A percentile compares a stretch with the other conserved stretches of the same genome.
These are phyloP conservation scores for Erysiphe pisi DNA, from an alignment of 2,329 filamentous ascomycete genomes.

Conservation along the genomic window DNA sequence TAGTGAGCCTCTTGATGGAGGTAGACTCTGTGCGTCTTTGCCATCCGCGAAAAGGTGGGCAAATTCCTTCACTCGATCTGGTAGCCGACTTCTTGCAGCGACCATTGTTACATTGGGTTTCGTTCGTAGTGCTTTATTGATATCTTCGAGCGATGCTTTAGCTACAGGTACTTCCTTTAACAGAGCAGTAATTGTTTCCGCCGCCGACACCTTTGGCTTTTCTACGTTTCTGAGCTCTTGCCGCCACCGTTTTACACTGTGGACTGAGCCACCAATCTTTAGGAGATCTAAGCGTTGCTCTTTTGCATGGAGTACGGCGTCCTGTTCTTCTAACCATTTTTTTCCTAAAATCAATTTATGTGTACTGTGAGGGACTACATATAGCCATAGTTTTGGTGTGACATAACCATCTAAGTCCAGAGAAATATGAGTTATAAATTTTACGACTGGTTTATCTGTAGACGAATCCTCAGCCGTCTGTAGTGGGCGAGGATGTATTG, in stretches of 20 bases:
- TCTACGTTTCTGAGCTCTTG: neutral
- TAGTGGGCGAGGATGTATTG: neutral
- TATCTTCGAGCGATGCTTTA: neutral
- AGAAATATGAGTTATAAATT: neutral
- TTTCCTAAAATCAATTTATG: neutral
- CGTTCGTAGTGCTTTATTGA: neutral
- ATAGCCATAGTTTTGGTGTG: neutral
- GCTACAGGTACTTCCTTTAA: neutral
- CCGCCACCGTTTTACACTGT: neutral
- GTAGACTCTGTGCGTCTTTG: neutral
- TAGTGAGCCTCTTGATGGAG: neutral
- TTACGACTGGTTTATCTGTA: neutral
- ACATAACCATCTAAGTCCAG: slow-evolving; percentile 9
- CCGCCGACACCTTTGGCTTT: neutral
- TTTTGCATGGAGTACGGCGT: neutral
- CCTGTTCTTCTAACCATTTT: neutral
- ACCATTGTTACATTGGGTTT: neutral
- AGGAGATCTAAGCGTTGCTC: neutral
- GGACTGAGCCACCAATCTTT: neutral
- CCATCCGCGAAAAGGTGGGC: neutral
- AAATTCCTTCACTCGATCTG: neutral
- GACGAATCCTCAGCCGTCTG: neutral
- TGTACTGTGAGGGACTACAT: neutral
- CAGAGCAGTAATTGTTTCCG: neutral
- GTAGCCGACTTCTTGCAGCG: neutral